Base-by-base conservation (phyloP, 2,329 filamentous ascomycete genomes). In the Rutstroemia sp. region DNA sequence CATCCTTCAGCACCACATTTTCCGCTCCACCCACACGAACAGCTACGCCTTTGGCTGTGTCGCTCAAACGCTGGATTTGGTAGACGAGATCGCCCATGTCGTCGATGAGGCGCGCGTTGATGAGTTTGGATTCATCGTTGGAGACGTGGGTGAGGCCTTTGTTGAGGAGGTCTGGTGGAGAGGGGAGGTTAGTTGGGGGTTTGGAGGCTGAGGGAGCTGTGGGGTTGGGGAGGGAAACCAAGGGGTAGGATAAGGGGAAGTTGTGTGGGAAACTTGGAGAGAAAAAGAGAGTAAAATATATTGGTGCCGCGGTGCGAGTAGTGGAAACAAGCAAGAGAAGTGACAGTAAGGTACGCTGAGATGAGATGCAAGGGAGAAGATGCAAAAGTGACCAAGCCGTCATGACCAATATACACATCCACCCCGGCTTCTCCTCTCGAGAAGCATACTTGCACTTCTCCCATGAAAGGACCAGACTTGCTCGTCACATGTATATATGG, bases 81-180 rank as follows among this genome's bases (percentile, higher is more conserved):
- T 71, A 79, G 57, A 70, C 58, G 48, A 82, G 67, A 4, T 72
- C 65, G n/a, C 66, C 59, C 79, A 82, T 81, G 67, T 80, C 76
- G 0, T 71, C 71, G 56, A 72, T 66, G 19, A 82, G 70, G 2
- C 70, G 70, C n/a, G 71, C 69, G 7, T 72, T 66, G 10, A 57
- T 38, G 19, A 57, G 25, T 9, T 48, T 48, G 2, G 51, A 54
- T 45, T 57, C 56, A 38, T 54, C 46, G 19, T 41, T 44, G 12
- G 30, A n/a, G n/a, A 47, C 27, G 8, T 57, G 44, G 34, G 12
- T 34, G 16, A 44, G 51, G 7, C 37, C 42, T 27, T 45, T 57
- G 10, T 23, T 44, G 16, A 49, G 34, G 30, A 49, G 19, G 21
- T 49, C 48, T 56, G 25, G 27, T 18, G n/a, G n/a, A 37, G 14